Evolutionary conservation across 345 rosid species (phyloP), one percentile per base, ranked within the genome.

Genomic region (Eucalyptus globulus): DNA sequence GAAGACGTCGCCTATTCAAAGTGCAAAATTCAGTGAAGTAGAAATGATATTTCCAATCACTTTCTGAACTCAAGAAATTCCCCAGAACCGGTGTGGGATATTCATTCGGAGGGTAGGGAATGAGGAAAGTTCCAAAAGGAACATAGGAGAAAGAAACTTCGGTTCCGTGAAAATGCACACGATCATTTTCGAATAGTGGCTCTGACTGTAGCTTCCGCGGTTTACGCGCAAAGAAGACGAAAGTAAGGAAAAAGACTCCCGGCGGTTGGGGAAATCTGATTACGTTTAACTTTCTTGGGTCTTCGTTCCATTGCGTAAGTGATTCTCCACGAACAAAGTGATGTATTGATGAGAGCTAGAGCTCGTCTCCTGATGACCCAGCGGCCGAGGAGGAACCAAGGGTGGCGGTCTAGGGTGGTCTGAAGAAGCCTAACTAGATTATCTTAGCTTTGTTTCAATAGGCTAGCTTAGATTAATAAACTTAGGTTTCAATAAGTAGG

Each of bases 171-270:
- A 60, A 11, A 60, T 60, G 1, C 67, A 27, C 67, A 27, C 8
- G 8, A 60, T 60, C 67, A 60, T 60, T 26, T 60, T 19, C 58
- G 11, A 53, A 53, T 53, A 19, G 58, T 53, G 58, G 58, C 58
- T 53, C 58, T 19, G 10, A 53, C 0, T 53, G 14, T 26, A 26
- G 31, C n/a, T 60, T 60, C 4, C 67, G 31, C 31, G 0, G 0
- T 60, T 60, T 11, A 60, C 16, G 8, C 31, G n/a, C 67, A 60
- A 60, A 27, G 15, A 60, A 60, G 67, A 60, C 15, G n/a, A 60
- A 26, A 60, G 67, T 60, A 4, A 60, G 31, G 6, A 60, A 60
- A 27, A 60, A 6, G 29, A 56, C 29, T 22, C 60, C 60, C 5
- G 3, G 27, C 11, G 8, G 26, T 8, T 27, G 60, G 26, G 5